Evolutionary conservation across 306 rosid species (phyloP).

Genomic region (Trifolium pratense): DNA sequence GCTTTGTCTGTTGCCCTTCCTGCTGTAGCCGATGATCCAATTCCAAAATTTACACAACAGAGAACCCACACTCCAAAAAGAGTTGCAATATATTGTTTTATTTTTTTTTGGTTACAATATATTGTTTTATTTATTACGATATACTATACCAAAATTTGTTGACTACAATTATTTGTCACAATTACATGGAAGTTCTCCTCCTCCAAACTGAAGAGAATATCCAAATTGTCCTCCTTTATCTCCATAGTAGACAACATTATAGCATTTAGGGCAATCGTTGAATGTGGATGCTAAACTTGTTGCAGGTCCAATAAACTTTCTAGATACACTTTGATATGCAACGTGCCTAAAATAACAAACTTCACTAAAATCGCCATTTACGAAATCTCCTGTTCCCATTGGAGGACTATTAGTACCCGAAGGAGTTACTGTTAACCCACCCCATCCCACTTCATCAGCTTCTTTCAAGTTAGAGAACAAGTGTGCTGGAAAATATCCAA

Average conservation of each 20-base stretch:
- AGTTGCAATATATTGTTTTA: background rate
- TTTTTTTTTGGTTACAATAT: too few species aligned
- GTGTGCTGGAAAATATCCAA: slow-evolving; percentile 33
- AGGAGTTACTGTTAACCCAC: background rate
- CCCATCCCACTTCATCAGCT: slow-evolving; percentile 22
- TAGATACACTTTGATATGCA: background rate
- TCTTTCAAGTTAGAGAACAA: background rate
- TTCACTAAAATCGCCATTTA: rapidly evolving
- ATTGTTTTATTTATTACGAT: background rate
- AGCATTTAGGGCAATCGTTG: background rate
- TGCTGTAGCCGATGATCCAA: too few species aligned
- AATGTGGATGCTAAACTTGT: rapidly evolving
- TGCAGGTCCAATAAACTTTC: background rate
- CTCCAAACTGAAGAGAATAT: slow-evolving; percentile 6
- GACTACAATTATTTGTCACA: background rate
- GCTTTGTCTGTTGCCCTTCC: too few species aligned
- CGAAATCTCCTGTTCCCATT: slow-evolving; percentile 25
- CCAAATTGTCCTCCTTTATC: background rate
- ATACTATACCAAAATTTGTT: background rate
- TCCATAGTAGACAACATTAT: background rate
- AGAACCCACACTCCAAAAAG: too few species aligned
- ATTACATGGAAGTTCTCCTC: too few species aligned
- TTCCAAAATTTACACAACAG: too few species aligned
- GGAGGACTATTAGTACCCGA: background rate
- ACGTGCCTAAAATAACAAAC: slow-evolving; percentile 3